Percentiles rank a stretch among this genome's conserved stretches.
Evolutionary conservation across 768 basidiomycete genomes (phyloP).

Genomic region (Kwoniella bestiolae): DNA sequence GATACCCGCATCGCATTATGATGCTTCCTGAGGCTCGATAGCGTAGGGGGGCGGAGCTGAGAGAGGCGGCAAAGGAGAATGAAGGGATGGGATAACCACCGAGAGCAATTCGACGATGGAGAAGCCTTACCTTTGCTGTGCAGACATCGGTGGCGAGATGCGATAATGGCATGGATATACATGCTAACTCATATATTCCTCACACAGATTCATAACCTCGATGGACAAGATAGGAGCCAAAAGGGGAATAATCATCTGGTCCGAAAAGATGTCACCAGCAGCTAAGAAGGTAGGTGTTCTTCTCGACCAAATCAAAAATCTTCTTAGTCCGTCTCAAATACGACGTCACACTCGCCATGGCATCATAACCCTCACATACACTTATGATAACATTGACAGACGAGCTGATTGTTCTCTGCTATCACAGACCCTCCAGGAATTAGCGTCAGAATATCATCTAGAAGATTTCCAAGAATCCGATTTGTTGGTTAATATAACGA

Average conservation of each 20-base stretch:
- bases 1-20: too few species aligned
- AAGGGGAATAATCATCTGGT: constrained; percentile 92
- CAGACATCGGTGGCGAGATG: not conserved
- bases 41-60: too few species aligned
- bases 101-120: too few species aligned
- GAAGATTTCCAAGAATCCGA: constrained; percentile 98
- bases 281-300: constrained; percentile 87
- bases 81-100: too few species aligned
- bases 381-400: not conserved
- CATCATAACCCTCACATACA: too few species aligned
- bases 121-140: too few species aligned
- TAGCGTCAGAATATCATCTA: constrained; percentile 81
- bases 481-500: constrained; percentile 94
- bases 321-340: too few species aligned
- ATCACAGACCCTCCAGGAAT: constrained; percentile 82
- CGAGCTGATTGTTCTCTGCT: constrained; percentile 23
- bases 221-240: constrained; percentile 89
- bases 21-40: too few species aligned
- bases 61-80: too few species aligned
- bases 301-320: too few species aligned
- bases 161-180: not conserved
- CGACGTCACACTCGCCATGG: too few species aligned
- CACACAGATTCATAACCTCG: constrained; percentile 75
- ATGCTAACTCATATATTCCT: not conserved
- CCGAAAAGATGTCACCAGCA: constrained; percentile 93